phyloP scores from a whole-genome alignment of 768 basidiomycete species.

The Mycena venus region DNA sequence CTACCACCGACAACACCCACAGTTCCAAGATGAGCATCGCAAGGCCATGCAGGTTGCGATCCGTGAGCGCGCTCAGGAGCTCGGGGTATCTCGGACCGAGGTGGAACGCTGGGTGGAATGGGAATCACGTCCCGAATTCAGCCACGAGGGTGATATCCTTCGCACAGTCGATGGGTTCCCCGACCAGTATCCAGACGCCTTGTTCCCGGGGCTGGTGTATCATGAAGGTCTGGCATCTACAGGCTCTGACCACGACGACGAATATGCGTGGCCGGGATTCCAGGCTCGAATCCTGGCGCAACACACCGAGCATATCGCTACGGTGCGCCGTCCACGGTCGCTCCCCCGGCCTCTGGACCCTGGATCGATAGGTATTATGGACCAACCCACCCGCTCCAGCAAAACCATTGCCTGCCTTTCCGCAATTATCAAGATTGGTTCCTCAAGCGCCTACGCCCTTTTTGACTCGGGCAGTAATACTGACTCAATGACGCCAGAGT shows the following conservation, averaged over 20 bases:
- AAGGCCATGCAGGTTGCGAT: not conserved
- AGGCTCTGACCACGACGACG: not conserved
- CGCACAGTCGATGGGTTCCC: not conserved
- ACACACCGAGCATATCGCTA: not conserved
- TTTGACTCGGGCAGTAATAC: conserved; percentile 10
- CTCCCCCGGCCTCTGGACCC: not conserved
- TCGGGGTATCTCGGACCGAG: not conserved
- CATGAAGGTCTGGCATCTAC: not conserved
- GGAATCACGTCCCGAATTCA: not conserved
- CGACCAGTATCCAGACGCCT: not conserved
- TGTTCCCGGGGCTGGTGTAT: not conserved
- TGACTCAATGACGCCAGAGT: conserved; percentile 6
- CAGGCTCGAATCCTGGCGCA: not conserved
- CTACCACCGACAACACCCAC: not conserved
- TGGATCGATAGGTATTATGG: not conserved
- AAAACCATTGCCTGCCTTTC: conserved; percentile 4
- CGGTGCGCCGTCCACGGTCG: not conserved
- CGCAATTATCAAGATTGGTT: not conserved
- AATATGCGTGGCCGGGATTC: not conserved
- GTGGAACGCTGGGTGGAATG: not conserved
- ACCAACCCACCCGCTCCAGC: not conserved
- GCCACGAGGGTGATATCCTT: not conserved
- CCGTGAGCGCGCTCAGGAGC: not conserved
- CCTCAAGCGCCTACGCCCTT: not conserved
- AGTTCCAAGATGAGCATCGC: not conserved